These are phyloP conservation scores for Xylariaceae sp. DNA, from an alignment of 2,329 filamentous ascomycete genomes.

Conservation along the genomic window DNA sequence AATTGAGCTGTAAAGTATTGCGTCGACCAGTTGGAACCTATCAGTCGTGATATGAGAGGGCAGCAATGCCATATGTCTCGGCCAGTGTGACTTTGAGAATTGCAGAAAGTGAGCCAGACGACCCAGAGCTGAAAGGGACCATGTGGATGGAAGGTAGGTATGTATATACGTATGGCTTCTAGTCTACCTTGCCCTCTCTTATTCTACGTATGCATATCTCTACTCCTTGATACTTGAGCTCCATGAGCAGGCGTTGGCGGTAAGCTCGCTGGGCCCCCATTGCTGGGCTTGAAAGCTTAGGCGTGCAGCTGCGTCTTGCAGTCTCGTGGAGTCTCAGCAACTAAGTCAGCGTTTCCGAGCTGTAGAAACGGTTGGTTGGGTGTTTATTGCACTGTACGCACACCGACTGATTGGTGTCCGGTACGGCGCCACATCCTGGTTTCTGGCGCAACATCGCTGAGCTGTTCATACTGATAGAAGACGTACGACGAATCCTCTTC, in stretches of 20 bases:
- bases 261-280: too few relatives aligned
- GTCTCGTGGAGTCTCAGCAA: constrained; percentile 1
- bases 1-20: background rate
- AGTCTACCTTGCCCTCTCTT: too few relatives aligned
- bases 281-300: background rate
- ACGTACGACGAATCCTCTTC: background rate
- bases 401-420: background rate
- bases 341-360: too few relatives aligned
- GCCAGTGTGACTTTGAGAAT: background rate
- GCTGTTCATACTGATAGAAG: too few relatives aligned
- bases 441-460: constrained; percentile 1
- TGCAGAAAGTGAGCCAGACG: too few relatives aligned
- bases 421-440: background rate
- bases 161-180: background rate
- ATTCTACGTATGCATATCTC: too few relatives aligned
- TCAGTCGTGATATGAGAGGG: background rate
- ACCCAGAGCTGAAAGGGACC: background rate
- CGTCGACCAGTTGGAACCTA: background rate
- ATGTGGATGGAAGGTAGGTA: background rate
- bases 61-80: background rate
- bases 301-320: background rate
- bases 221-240: too few relatives aligned
- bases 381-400: background rate
- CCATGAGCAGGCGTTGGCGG: too few relatives aligned
- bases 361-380: too few relatives aligned